phyloP scores from a whole-genome alignment of 371 early-diverging fungal genomes.

The Chytridium lagenaria region DNA sequence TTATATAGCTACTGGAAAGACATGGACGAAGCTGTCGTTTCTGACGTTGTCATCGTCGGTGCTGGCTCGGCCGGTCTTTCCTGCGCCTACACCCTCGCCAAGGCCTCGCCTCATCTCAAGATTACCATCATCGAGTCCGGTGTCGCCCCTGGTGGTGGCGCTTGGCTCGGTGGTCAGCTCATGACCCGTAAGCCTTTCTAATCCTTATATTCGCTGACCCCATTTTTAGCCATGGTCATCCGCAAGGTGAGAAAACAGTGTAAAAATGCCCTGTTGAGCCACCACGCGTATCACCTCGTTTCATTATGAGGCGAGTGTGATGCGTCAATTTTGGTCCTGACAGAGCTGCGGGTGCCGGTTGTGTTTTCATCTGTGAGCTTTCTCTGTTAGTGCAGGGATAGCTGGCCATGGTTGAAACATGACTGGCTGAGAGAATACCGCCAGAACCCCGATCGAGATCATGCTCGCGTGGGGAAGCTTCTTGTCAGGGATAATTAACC shows the following conservation, averaged over 20 bases:
- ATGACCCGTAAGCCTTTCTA: constrained; percentile 62
- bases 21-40: constrained; percentile 68
- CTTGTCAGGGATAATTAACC: not conserved
- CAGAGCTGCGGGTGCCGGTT: constrained; percentile 26
- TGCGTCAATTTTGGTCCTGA: no score
- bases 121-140: constrained; percentile 50
- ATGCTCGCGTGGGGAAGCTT: constrained; percentile 32
- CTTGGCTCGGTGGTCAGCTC: constrained; percentile 81
- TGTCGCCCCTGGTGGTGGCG: constrained; percentile 57
- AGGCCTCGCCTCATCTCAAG: constrained; percentile 65
- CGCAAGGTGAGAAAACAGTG: constrained; percentile 52
- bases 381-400: not conserved
- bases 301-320: no score
- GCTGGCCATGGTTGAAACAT: not conserved
- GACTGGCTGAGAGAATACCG: constrained; percentile 26
- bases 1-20: constrained; percentile 46
- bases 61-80: constrained; percentile 66
- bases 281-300: not conserved
- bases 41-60: constrained; percentile 79
- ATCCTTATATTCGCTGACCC: constrained; percentile 5
- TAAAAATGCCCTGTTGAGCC: constrained; percentile 1
- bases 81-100: constrained; percentile 72
- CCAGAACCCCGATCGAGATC: constrained; percentile 24
- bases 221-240: constrained; percentile 54
- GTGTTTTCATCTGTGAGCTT: not conserved